These are phyloP conservation scores for Boletellus deceptivus DNA, from an alignment of 1,284 basidiomycete genomes.

Conservation along the genomic window DNA sequence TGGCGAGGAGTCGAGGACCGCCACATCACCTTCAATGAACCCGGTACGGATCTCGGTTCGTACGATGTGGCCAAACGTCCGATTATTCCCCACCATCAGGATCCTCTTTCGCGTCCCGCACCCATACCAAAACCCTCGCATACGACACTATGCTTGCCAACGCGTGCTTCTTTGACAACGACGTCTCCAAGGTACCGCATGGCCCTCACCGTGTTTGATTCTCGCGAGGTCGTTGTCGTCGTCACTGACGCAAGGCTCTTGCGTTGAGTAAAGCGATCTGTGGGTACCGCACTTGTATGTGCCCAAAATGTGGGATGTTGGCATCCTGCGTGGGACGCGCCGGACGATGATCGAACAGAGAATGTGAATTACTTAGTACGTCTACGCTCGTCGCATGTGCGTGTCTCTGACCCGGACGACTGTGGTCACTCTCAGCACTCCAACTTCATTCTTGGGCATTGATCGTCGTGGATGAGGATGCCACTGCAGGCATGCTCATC, in stretches of 20 bases:
- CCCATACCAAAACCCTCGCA: slow-evolving; percentile 90
- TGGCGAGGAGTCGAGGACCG: slow-evolving; percentile 90
- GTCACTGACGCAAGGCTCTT: slow-evolving; percentile 82
- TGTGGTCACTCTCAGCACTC: slow-evolving; percentile 84
- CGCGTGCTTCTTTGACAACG: slow-evolving; percentile 87
- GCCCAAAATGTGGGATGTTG: not conserved
- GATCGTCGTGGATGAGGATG: slow-evolving; percentile 85
- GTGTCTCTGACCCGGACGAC: not conserved
- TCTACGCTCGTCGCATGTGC: not conserved
- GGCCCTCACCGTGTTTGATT: slow-evolving; percentile 86
- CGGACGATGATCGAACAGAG: slow-evolving; percentile 43
- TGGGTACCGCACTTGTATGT: slow-evolving; percentile 28
- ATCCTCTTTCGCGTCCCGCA: slow-evolving; percentile 80
- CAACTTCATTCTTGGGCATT: slow-evolving; percentile 84
- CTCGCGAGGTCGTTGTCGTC: slow-evolving; percentile 81
- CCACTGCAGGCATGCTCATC: slow-evolving; percentile 58
- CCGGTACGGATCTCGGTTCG: slow-evolving; percentile 44
- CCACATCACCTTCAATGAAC: slow-evolving; percentile 92
- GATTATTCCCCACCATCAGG: slow-evolving; percentile 38
- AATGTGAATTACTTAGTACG: slow-evolving; percentile 80
- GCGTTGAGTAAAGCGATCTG: slow-evolving; percentile 85
- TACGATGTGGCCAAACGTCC: not conserved
- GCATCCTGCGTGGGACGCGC: not conserved
- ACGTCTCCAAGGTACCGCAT: slow-evolving; percentile 77
- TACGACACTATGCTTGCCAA: slow-evolving; percentile 93